Percentiles rank a stretch among this genome's conserved stretches.
Evolutionary conservation across 768 basidiomycete species (phyloP).

Genomic region (Pleurotus tuber-regium): DNA sequence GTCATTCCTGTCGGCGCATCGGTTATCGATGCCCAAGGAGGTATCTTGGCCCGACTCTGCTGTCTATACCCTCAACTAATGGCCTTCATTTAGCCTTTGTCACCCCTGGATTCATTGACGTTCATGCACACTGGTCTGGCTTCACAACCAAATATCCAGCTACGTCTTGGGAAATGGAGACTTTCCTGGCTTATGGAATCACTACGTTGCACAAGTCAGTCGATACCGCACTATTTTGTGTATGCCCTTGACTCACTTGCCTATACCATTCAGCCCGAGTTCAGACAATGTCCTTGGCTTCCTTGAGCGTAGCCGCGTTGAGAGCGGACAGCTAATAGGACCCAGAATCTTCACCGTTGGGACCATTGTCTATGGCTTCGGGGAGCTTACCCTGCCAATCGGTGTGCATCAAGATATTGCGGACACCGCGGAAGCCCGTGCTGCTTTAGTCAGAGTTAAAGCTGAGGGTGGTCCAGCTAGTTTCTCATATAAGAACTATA

Average conservation of each 20-base stretch:
- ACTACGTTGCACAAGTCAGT: conserved; percentile 75
- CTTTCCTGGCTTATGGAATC: conserved; percentile 74
- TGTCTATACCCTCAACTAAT: neutral
- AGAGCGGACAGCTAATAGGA: conserved; percentile 65
- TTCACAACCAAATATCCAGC: conserved; percentile 52
- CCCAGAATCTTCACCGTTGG: conserved; percentile 75
- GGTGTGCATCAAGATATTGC: conserved; percentile 70
- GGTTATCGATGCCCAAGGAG: conserved; percentile 58
- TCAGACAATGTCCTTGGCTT: conserved; percentile 59
- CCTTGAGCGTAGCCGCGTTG: conserved; percentile 63
- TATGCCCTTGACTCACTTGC: neutral
- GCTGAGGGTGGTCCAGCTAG: conserved; percentile 68
- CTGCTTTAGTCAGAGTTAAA: conserved; percentile 66
- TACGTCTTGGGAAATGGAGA: conserved; percentile 70
- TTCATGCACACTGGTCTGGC: conserved; percentile 73
- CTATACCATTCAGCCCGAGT: conserved; percentile 68
- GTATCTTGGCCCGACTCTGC: conserved; percentile 33
- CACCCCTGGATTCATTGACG: conserved; percentile 72
- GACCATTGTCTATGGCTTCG: conserved; percentile 59
- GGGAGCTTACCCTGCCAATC: conserved; percentile 33
- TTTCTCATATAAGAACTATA: conserved; percentile 80
- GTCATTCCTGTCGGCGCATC: conserved; percentile 36
- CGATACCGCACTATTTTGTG: too few relatives aligned
- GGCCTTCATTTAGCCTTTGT: conserved; percentile 46
- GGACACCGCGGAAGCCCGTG: conserved; percentile 57